Conservation (phyloP, 148 eudicot species). For the Vaccinium darrowii region DNA sequence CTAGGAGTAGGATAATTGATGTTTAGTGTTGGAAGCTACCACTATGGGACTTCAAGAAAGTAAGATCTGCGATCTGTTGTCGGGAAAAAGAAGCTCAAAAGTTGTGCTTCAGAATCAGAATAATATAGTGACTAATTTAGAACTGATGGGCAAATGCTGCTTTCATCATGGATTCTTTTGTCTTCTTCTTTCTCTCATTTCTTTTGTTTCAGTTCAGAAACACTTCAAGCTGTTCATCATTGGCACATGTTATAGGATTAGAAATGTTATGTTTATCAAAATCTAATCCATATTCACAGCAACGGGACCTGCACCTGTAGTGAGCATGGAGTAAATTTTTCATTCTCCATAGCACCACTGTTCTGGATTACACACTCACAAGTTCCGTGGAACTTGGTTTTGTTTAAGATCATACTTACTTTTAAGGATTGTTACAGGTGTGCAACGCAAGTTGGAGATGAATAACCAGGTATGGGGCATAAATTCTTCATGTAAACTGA, state of each 20-base stretch:
- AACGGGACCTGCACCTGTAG: not conserved
- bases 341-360: not conserved
- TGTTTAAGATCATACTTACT: not conserved
- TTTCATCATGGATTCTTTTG: not conserved
- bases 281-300: not conserved
- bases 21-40: not conserved
- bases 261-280: not conserved
- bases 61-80: not conserved
- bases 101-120: conserved; percentile 35
- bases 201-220: not conserved
- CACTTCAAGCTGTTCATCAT: not conserved
- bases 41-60: not conserved
- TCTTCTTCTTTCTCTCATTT: not conserved
- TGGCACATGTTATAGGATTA: not conserved
- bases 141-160: conserved; percentile 1
- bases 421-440: conserved; percentile 9
- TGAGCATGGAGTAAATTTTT: not conserved
- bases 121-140: not conserved
- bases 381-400: not conserved
- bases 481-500: not conserved
- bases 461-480: conserved; percentile 30
- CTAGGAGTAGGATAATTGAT: not conserved
- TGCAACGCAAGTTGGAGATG: conserved; percentile 34
- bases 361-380: not conserved
- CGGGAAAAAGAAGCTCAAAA: not conserved